These are phyloP conservation scores for Phyllosticta citriasiana DNA, from an alignment of 2,329 filamentous ascomycete species.

Conservation along the genomic window DNA sequence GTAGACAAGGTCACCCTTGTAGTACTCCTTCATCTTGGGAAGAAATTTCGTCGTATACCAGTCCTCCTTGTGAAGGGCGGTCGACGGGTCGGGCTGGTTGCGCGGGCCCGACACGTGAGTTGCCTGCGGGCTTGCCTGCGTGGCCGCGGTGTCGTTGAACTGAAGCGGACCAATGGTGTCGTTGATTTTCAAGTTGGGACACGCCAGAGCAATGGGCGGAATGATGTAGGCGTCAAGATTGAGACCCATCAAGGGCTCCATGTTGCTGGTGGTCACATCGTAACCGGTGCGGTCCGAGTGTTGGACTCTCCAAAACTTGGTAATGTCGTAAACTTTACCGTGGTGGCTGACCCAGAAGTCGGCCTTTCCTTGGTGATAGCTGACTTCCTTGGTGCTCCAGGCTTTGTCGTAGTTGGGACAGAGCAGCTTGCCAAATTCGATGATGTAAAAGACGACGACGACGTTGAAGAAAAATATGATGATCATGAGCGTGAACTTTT, in stretches of 20 bases:
- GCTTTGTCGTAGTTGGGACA: conserved; percentile 90
- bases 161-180: conserved; percentile 45
- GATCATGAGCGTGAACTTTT: conserved; percentile 77
- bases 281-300: conserved; percentile 63
- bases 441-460: conserved; percentile 81
- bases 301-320: conserved; percentile 73
- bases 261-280: conserved; percentile 50
- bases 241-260: conserved; percentile 68
- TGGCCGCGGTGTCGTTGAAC: conserved; percentile 54
- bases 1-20: conserved; percentile 78
- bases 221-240: conserved; percentile 80
- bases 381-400: conserved; percentile 64
- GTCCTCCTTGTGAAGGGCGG: conserved; percentile 48
- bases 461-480: conserved; percentile 76
- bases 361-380: conserved; percentile 56
- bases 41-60: conserved; percentile 74
- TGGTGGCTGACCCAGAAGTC: conserved; percentile 84
- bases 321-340: conserved; percentile 85
- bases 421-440: conserved; percentile 71
- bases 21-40: conserved; percentile 73
- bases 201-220: conserved; percentile 64
- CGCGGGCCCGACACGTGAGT: conserved; percentile 58
- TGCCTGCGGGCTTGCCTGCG: conserved; percentile 36
- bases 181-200: conserved; percentile 59
- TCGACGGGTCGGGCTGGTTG: conserved; percentile 25